Evolutionary conservation across 2,329 filamentous ascomycete species (phyloP).

Genomic region (Ophiosphaerella herpotricha): DNA sequence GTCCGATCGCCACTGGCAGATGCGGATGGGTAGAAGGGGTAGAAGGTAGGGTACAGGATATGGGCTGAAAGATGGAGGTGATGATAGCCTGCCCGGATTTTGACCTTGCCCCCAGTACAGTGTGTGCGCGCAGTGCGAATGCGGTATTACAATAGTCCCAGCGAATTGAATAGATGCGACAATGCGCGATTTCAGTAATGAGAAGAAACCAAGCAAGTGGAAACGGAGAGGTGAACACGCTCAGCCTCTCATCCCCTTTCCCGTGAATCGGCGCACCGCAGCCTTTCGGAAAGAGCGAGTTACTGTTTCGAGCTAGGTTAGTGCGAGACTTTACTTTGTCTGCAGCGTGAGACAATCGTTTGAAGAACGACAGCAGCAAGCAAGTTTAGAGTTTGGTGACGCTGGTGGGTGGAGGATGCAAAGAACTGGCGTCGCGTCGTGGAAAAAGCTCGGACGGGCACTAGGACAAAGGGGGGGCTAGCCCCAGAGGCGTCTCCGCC

Average conservation of each 20-base stretch:
- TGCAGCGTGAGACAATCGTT: not conserved
- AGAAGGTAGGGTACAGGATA: slow-evolving; percentile 39
- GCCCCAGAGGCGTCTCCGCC: slow-evolving; percentile 25
- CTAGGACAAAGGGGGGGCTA: slow-evolving; percentile 3
- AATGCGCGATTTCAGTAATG: slow-evolving; percentile 28
- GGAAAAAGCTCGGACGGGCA: slow-evolving; percentile 12
- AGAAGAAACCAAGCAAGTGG: slow-evolving; percentile 22
- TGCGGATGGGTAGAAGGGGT: slow-evolving; percentile 31
- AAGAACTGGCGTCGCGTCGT: slow-evolving; percentile 15
- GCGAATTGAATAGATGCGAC: slow-evolving; percentile 25
- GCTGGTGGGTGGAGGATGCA: slow-evolving; percentile 10
- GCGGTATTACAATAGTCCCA: slow-evolving; percentile 30
- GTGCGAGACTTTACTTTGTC: not conserved
- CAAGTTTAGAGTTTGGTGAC: not conserved
- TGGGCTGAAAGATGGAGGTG: slow-evolving; percentile 29
- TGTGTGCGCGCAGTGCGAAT: slow-evolving; percentile 23
- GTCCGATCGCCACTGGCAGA: slow-evolving; percentile 49
- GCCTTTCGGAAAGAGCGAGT: not conserved
- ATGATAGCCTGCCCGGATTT: slow-evolving; percentile 33
- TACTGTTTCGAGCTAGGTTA: not conserved
- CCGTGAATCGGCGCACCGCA: slow-evolving; percentile 6
- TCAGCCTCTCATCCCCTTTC: slow-evolving; percentile 12
- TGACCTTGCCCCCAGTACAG: slow-evolving; percentile 33
- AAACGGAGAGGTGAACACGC: slow-evolving; percentile 19
- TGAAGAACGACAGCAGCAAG: not conserved